These are phyloP conservation scores for Carex arenaria DNA, from an alignment of 202 grass and related monocot species.

Conservation along the genomic window DNA sequence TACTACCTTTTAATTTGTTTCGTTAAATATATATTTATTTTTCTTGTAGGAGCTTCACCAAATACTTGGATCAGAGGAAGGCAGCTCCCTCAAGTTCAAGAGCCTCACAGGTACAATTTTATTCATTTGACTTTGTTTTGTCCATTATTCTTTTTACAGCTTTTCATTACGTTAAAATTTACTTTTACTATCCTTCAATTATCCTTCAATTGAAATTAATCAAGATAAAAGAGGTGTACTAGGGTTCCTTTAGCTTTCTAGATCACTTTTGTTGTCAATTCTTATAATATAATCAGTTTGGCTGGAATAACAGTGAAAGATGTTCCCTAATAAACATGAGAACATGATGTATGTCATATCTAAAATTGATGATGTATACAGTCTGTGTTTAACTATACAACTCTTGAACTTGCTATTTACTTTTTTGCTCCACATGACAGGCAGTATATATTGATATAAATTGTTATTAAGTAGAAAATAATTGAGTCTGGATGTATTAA, in stretches of 20 bases:
- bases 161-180: neutral
- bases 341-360: neutral
- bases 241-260: neutral
- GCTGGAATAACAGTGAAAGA: neutral
- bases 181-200: neutral
- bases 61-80: no score
- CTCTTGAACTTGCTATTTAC: neutral
- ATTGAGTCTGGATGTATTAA: neutral
- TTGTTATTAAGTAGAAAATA: neutral
- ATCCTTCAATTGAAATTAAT: neutral
- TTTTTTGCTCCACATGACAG: neutral
- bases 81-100: no score
- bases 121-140: neutral
- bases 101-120: constrained; percentile 65
- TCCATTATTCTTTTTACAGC: neutral
- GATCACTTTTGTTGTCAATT: neutral
- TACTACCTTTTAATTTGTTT: no score
- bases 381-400: neutral
- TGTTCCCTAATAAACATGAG: neutral
- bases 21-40: no score
- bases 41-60: no score
- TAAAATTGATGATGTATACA: neutral
- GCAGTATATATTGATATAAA: neutral
- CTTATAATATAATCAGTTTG: neutral
- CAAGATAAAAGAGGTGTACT: neutral